phyloP scores from a whole-genome alignment of 306 rosid species.

The Heteromeles arbutifolia region DNA sequence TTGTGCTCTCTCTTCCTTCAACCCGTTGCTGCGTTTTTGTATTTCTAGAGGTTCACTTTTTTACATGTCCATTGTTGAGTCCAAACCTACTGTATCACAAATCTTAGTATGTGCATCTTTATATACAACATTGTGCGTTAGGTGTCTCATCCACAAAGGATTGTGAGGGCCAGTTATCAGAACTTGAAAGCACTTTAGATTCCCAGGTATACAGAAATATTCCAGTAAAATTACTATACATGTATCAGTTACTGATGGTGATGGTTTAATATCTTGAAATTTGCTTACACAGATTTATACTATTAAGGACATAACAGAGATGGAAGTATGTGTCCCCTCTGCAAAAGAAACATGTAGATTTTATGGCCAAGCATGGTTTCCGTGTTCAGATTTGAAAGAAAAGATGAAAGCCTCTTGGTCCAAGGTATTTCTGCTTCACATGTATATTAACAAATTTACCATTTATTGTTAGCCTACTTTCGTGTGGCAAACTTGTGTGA shows the following conservation, averaged over 20 bases:
- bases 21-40: background rate
- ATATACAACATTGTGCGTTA: conserved; percentile 18
- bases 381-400: conserved; percentile 47
- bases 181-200: conserved; percentile 73
- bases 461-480: background rate
- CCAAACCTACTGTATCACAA: background rate
- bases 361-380: conserved; percentile 45
- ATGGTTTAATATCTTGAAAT: background rate
- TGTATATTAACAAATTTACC: background rate
- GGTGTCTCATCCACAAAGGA: conserved; percentile 66
- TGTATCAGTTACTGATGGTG: background rate
- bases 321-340: conserved; percentile 48
- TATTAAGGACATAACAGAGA: conserved; percentile 59
- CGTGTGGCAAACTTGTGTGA: background rate
- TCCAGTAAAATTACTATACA: background rate
- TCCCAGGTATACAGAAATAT: conserved; percentile 42
- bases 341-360: conserved; percentile 55
- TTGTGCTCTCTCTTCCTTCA: background rate
- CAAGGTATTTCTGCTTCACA: conserved; percentile 41
- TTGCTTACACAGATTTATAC: conserved; percentile 51
- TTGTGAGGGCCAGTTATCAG: conserved; percentile 68
- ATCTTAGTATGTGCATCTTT: background rate
- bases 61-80: background rate
- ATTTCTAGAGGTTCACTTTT: background rate
- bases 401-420: conserved; percentile 65